A percentile compares a stretch with the other conserved stretches of the same genome.
Conservation (phyloP, 148 eudicot species). For the Nyssa sinensis region DNA sequence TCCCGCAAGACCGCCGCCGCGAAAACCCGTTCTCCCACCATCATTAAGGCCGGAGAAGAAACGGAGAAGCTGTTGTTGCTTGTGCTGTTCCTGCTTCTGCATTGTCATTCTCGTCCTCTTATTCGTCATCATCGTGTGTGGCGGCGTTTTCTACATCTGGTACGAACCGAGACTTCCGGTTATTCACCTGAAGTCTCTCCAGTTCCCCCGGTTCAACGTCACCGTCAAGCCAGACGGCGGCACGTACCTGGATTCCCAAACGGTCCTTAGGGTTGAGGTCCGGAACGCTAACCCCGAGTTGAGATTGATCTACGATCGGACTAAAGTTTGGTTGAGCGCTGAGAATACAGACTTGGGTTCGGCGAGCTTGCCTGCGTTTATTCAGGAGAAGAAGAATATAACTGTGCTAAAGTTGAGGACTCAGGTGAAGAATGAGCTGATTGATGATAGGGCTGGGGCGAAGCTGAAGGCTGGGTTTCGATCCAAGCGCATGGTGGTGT, state of each 20-base stretch:
- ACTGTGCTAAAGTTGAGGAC: slow-evolving; percentile 33
- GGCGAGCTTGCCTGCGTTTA: slow-evolving; percentile 25
- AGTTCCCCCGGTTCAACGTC: slow-evolving; percentile 30
- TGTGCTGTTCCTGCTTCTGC: slow-evolving; percentile 30
- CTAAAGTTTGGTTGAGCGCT: slow-evolving; percentile 21
- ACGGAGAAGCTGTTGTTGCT: slow-evolving; percentile 16
- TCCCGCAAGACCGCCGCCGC: slow-evolving; percentile 9
- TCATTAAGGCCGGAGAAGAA: slow-evolving; percentile 23
- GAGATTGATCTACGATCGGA: slow-evolving; percentile 28
- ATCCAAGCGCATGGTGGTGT: slow-evolving; percentile 28
- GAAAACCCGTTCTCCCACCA: slow-evolving; percentile 20
- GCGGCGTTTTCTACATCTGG: slow-evolving; percentile 29
- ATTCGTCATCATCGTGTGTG: slow-evolving; percentile 1
- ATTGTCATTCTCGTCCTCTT: slow-evolving; percentile 16
- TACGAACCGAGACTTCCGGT: slow-evolving; percentile 37
- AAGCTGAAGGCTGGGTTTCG: slow-evolving; percentile 26
- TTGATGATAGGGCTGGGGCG: slow-evolving; percentile 30
- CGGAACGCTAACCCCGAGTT: slow-evolving; percentile 34
- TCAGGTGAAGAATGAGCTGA: slow-evolving; percentile 7
- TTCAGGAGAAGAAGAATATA: slow-evolving; percentile 35
- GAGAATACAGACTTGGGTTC: slow-evolving; percentile 30
- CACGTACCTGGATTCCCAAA: slow-evolving; percentile 19
- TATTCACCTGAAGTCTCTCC: slow-evolving; percentile 35
- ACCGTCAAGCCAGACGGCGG: slow-evolving; percentile 24
- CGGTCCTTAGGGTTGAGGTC: slow-evolving; percentile 30